phyloP scores from a whole-genome alignment of 2,329 filamentous ascomycete genomes.

The Sodiomyces alkalinus region DNA sequence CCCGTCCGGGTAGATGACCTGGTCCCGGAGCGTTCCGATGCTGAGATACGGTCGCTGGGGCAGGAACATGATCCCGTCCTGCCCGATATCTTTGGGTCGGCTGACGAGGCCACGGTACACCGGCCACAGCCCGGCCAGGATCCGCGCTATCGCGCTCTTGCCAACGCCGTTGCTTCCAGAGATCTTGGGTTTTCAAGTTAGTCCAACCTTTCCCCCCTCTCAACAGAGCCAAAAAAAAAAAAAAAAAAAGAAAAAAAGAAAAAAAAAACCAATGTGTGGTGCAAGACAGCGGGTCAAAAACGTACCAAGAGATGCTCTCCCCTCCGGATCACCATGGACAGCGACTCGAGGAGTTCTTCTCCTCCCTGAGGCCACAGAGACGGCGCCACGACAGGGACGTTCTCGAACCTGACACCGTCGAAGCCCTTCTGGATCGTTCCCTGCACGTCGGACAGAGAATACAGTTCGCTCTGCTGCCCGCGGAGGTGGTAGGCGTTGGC shows the following conservation, averaged over 20 bases:
- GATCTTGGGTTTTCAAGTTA: slow-evolving; percentile 33
- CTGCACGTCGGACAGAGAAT: slow-evolving; percentile 79
- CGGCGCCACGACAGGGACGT: slow-evolving; percentile 85
- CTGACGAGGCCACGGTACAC: slow-evolving; percentile 88
- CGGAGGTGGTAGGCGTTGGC: slow-evolving; percentile 71
- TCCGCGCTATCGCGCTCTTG: slow-evolving; percentile 75
- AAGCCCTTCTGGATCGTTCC: slow-evolving; percentile 91
- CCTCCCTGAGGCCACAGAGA: slow-evolving; percentile 78
- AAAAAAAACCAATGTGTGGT: too few relatives aligned
- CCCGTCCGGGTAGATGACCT: slow-evolving; percentile 94
- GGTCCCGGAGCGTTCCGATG: slow-evolving; percentile 83
- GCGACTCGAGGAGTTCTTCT: slow-evolving; percentile 75
- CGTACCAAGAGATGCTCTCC: slow-evolving; percentile 74
- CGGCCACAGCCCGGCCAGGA: slow-evolving; percentile 89
- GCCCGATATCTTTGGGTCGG: slow-evolving; percentile 62
- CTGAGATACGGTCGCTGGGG: slow-evolving; percentile 87
- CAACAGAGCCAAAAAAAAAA: too few relatives aligned
- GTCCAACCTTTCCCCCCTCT: slow-evolving; percentile 1
- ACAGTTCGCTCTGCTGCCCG: slow-evolving; percentile 60
- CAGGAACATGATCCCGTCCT: slow-evolving; percentile 96
- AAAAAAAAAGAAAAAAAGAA: too few relatives aligned
- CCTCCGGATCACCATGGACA: slow-evolving; percentile 77
- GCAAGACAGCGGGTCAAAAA: background rate
- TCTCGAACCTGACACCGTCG: slow-evolving; percentile 82
- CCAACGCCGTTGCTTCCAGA: slow-evolving; percentile 91